Conservation (phyloP, 2,329 filamentous ascomycete species). For the Epichloe baconii region DNA sequence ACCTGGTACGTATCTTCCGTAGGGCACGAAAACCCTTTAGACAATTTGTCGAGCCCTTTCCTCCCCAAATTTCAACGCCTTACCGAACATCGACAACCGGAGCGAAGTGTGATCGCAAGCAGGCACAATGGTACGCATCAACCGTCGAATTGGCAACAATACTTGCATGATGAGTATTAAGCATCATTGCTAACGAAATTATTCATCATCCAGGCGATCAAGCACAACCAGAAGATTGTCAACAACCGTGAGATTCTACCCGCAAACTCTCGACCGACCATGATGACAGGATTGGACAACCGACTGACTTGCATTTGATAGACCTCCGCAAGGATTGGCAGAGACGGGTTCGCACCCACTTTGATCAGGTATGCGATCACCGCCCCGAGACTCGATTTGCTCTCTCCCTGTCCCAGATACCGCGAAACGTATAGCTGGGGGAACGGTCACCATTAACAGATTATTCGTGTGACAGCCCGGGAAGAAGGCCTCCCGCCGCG, state of each 20-base stretch:
- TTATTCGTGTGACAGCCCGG: slow-evolving; percentile 51
- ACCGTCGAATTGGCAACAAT: slow-evolving; percentile 10
- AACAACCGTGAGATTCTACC: slow-evolving; percentile 64
- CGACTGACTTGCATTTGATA: slow-evolving; percentile 32
- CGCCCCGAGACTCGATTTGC: background rate
- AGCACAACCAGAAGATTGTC: slow-evolving; percentile 98
- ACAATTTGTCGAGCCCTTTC: slow-evolving; percentile 26
- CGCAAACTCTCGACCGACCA: slow-evolving; percentile 12
- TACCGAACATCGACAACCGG: slow-evolving; percentile 27
- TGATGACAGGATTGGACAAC: slow-evolving; percentile 11
- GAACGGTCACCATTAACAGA: background rate
- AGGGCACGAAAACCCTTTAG: slow-evolving; percentile 30
- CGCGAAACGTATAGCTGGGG: background rate
- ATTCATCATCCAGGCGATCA: slow-evolving; percentile 61
- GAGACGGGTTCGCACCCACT: slow-evolving; percentile 96
- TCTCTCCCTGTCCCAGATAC: background rate
- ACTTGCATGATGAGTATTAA: slow-evolving; percentile 8
- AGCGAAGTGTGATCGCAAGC: slow-evolving; percentile 38
- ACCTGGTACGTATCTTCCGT: slow-evolving; percentile 22
- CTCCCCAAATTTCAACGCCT: slow-evolving; percentile 26
- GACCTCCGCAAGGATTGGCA: slow-evolving; percentile 99
- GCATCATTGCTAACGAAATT: slow-evolving; percentile 20
- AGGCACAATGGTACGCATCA: slow-evolving; percentile 38
- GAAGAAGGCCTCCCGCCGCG: slow-evolving; percentile 85
- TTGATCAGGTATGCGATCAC: slow-evolving; percentile 76